phyloP scores from a whole-genome alignment of 768 basidiomycete genomes.

The Mycena polygramma region DNA sequence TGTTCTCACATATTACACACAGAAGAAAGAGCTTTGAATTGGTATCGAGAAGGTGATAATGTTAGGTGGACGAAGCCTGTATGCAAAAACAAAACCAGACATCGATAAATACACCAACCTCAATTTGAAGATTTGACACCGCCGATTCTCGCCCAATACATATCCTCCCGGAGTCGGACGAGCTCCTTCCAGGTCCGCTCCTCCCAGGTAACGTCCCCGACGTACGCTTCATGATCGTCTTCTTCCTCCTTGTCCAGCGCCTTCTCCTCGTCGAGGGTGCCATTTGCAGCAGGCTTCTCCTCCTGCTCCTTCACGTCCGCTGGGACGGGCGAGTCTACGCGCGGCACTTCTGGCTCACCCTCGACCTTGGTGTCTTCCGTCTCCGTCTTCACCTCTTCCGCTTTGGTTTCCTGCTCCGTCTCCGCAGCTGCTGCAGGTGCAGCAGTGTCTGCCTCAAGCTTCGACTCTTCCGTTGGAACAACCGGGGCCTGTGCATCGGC shows the following conservation, averaged over 20 bases:
- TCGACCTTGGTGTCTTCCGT: slow-evolving; percentile 7
- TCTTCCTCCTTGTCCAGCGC: slow-evolving; percentile 26
- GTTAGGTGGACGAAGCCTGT: slow-evolving; percentile 6
- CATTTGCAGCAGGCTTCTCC: slow-evolving; percentile 23
- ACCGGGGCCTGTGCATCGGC: not conserved
- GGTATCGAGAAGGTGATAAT: slow-evolving; percentile 6
- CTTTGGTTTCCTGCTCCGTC: slow-evolving; percentile 4
- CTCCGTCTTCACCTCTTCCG: slow-evolving; percentile 14
- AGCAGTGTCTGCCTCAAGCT: not conserved
- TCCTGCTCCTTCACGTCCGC: slow-evolving; percentile 33
- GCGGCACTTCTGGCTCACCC: slow-evolving; percentile 21
- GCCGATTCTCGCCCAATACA: slow-evolving; percentile 90
- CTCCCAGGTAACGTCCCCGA: slow-evolving; percentile 84
- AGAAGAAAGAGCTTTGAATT: not conserved
- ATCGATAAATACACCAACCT: not conserved
- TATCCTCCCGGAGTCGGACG: slow-evolving; percentile 78
- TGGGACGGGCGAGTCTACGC: slow-evolving; percentile 28
- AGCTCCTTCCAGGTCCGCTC: slow-evolving; percentile 89
- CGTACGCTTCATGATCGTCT: slow-evolving; percentile 58
- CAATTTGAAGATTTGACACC: slow-evolving; percentile 47
- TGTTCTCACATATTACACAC: too few relatives aligned
- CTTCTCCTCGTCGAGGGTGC: slow-evolving; percentile 27
- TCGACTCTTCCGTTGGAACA: slow-evolving; percentile 8
- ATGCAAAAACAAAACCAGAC: slow-evolving; percentile 18
- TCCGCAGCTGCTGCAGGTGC: slow-evolving; percentile 13